These are phyloP conservation scores for Mycena crocata DNA, from an alignment of 768 basidiomycete species.

Conservation along the genomic window DNA sequence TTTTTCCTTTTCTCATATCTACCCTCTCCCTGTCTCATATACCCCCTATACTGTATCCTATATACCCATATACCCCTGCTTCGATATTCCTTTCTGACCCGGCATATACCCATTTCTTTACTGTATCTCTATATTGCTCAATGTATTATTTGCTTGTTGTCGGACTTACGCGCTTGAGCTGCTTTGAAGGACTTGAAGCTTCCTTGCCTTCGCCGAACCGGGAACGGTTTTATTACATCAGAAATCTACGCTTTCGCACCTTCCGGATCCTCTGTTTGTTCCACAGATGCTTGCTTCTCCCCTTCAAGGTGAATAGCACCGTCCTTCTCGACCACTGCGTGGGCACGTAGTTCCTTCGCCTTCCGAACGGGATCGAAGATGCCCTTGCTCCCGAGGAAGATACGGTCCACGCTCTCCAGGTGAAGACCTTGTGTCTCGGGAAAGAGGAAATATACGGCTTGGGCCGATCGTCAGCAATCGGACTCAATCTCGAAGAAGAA, in stretches of 20 bases:
- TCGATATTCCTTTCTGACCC: too few species aligned
- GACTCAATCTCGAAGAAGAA: background rate
- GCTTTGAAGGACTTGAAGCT: too few species aligned
- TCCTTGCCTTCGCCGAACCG: background rate
- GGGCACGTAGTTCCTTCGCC: constrained; percentile 22
- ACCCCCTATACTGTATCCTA: too few species aligned
- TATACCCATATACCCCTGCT: too few species aligned
- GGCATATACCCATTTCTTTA: too few species aligned
- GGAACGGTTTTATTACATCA: background rate
- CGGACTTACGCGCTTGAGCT: too few species aligned
- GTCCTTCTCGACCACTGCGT: background rate
- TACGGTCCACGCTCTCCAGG: constrained; percentile 33
- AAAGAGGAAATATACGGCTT: constrained; percentile 33
- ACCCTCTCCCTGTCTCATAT: too few species aligned
- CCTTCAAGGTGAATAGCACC: constrained; percentile 12
- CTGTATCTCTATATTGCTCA: too few species aligned
- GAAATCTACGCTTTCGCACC: background rate
- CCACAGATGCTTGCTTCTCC: constrained; percentile 11
- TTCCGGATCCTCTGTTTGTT: background rate
- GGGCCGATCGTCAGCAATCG: background rate
- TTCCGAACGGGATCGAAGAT: constrained; percentile 31
- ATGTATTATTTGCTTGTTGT: too few species aligned
- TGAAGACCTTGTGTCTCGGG: constrained; percentile 35
- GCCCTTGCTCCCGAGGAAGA: constrained; percentile 32
- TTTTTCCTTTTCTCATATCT: too few species aligned